Percentiles rank a stretch among this genome's conserved stretches.
phyloP scores from a whole-genome alignment of 306 rosid genomes.

The Gleditsia sinensis region DNA sequence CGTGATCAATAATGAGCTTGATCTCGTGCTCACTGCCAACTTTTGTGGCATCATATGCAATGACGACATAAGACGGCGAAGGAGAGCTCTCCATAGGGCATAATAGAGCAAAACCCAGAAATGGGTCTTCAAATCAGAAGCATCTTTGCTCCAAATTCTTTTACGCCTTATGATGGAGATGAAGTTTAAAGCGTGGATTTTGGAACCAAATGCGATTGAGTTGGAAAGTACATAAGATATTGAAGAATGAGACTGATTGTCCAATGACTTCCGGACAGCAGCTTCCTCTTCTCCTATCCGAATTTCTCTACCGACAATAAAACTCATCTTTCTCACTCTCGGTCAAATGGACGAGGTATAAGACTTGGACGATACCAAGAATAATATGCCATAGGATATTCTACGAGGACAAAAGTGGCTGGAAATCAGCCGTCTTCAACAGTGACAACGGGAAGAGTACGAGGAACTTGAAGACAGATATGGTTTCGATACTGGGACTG shows the following conservation, averaged over 20 bases:
- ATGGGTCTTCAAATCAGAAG: constrained; percentile 6
- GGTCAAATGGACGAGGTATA: not conserved
- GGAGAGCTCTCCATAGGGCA: constrained; percentile 37
- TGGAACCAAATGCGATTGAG: not conserved
- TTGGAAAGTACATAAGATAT: not conserved
- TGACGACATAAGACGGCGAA: constrained; percentile 39
- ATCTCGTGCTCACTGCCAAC: constrained; percentile 43
- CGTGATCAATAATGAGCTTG: constrained; percentile 26
- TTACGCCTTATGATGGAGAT: not conserved
- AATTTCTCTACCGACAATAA: not conserved
- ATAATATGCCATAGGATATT: constrained; percentile 33
- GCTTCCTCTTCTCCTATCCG: not conserved
- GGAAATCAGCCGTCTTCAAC: constrained; percentile 23
- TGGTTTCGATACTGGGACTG: not conserved
- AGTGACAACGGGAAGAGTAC: not conserved
- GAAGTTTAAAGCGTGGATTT: not conserved
- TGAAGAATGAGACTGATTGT: constrained; percentile 6
- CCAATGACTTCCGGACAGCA: constrained; percentile 22
- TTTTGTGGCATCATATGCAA: constrained; percentile 62
- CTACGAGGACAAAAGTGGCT: not conserved
- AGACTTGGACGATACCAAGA: not conserved
- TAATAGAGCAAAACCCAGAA: not conserved
- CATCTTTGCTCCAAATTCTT: constrained; percentile 8
- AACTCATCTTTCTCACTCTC: not conserved
- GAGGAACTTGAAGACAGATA: not conserved